phyloP scores from a whole-genome alignment of 306 rosid genomes.

The Citrullus mucosospermus region DNA sequence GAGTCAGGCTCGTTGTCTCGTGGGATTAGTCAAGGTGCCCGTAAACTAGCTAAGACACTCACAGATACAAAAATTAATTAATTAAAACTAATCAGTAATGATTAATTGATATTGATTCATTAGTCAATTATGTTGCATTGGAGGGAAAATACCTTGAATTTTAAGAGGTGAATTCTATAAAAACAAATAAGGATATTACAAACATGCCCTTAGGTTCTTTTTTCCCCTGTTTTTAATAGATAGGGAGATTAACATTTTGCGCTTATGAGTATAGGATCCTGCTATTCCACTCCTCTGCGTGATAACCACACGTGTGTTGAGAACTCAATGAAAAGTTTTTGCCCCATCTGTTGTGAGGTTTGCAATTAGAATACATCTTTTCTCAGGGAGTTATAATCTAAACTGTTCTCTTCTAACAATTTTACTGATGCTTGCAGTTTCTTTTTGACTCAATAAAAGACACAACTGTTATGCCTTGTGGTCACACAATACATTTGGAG shows the following conservation, averaged over 20 bases:
- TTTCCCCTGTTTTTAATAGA: not conserved
- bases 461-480: slow-evolving; percentile 43
- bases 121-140: too few relatives aligned
- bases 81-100: too few relatives aligned
- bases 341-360: slow-evolving; percentile 80
- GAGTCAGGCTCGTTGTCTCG: too few relatives aligned
- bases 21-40: too few relatives aligned
- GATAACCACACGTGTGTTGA: slow-evolving; percentile 60
- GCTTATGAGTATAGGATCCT: slow-evolving; percentile 29
- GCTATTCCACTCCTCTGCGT: slow-evolving; percentile 31
- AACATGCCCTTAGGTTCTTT: not conserved
- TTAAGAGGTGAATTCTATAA: too few relatives aligned
- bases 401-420: slow-evolving; percentile 15
- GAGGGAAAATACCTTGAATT: too few relatives aligned
- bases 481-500: slow-evolving; percentile 63
- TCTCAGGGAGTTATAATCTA: not conserved
- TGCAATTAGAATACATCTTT: slow-evolving; percentile 15
- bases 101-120: too few relatives aligned
- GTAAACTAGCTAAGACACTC: too few relatives aligned
- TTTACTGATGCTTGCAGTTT: slow-evolving; percentile 29
- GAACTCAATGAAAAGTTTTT: slow-evolving; percentile 56
- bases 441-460: slow-evolving; percentile 57
- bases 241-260: not conserved
- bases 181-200: too few relatives aligned
- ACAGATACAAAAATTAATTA: too few relatives aligned